Evolutionary conservation across 106 monocot genomes (phyloP).

Genomic region (Allium cepa): DNA sequence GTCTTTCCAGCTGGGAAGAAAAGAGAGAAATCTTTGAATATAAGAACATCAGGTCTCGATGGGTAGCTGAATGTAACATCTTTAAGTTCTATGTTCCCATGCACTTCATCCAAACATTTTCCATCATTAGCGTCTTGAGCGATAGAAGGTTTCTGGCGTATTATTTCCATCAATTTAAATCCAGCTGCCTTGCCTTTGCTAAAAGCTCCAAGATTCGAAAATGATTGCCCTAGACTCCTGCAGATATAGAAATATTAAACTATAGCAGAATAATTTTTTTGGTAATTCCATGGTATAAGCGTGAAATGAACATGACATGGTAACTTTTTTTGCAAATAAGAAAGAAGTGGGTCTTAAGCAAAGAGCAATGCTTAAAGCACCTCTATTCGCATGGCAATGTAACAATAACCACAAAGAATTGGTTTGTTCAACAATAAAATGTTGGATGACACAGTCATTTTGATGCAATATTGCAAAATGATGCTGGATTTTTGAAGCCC

Average conservation of each 20-base stretch:
- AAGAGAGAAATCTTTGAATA: constrained; percentile 76
- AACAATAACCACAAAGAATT: too few species aligned
- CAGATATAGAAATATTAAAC: constrained; percentile 1
- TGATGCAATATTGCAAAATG: too few species aligned
- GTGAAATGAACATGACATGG: too few species aligned
- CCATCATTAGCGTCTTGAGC: constrained; percentile 66
- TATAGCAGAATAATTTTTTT: too few species aligned
- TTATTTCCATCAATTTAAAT: constrained; percentile 84
- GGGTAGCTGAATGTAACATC: constrained; percentile 93
- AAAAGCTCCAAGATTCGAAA: constrained; percentile 93
- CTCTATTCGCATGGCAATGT: too few species aligned
- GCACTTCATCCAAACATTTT: constrained; percentile 62
- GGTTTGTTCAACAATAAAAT: too few species aligned
- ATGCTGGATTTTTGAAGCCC: too few species aligned
- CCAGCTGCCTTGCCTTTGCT: constrained; percentile 95
- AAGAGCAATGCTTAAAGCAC: too few species aligned
- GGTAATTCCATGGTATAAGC: too few species aligned
- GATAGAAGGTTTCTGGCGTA: constrained; percentile 76
- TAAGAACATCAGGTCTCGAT: constrained; percentile 84
- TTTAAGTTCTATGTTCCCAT: constrained; percentile 93
- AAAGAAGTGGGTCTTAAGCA: too few species aligned
- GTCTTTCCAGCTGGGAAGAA: constrained; percentile 94
- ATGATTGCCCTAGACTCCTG: constrained; percentile 95
- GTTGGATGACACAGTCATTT: too few species aligned
- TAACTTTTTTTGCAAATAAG: too few species aligned